A percentile compares a stretch with the other conserved stretches of the same genome.
These are phyloP conservation scores for Erodium maritimum DNA, from an alignment of 345 rosid genomes.

Conservation along the genomic window DNA sequence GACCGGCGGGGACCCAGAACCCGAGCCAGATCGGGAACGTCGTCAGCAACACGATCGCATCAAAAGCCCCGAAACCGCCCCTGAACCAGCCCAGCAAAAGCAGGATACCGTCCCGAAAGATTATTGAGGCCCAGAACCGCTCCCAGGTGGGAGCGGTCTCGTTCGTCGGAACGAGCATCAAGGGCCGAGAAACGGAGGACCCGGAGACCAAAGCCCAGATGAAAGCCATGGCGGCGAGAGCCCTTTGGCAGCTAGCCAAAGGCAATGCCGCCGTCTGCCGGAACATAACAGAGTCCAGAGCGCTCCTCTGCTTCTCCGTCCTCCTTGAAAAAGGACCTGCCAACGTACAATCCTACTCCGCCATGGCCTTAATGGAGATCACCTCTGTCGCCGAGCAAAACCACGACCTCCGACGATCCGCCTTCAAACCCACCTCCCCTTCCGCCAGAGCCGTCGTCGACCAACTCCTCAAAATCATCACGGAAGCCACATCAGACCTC, in stretches of 20 bases:
- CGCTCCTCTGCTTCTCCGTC: conserved; percentile 53
- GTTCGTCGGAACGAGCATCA: conserved; percentile 38
- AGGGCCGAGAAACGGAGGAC: conserved; percentile 45
- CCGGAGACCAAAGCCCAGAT: conserved; percentile 50
- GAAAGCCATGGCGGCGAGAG: conserved; percentile 78
- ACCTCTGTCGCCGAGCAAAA: conserved; percentile 48
- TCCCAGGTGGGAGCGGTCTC: conserved; percentile 5
- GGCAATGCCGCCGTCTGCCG: conserved; percentile 47
- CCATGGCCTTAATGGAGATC: conserved; percentile 72
- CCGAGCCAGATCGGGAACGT: conserved; percentile 36
- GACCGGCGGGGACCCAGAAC: conserved; percentile 1
- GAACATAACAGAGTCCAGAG: conserved; percentile 62
- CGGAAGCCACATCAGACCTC: conserved; percentile 36
- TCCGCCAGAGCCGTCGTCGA: conserved; percentile 67
- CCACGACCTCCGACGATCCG: conserved; percentile 45
- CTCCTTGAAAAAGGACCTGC: conserved; percentile 49
- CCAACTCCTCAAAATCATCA: conserved; percentile 38
- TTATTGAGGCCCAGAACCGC: no score
- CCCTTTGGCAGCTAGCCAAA: conserved; percentile 54
- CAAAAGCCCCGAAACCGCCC: conserved; percentile 14
- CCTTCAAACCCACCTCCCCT: conserved; percentile 66
- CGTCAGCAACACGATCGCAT: conserved; percentile 24
- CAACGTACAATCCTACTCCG: conserved; percentile 51
- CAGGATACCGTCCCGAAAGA: no score
- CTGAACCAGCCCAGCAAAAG: no score